Conservation (phyloP, 2,329 filamentous ascomycete species). For the Aspergillus alliaceus region DNA sequence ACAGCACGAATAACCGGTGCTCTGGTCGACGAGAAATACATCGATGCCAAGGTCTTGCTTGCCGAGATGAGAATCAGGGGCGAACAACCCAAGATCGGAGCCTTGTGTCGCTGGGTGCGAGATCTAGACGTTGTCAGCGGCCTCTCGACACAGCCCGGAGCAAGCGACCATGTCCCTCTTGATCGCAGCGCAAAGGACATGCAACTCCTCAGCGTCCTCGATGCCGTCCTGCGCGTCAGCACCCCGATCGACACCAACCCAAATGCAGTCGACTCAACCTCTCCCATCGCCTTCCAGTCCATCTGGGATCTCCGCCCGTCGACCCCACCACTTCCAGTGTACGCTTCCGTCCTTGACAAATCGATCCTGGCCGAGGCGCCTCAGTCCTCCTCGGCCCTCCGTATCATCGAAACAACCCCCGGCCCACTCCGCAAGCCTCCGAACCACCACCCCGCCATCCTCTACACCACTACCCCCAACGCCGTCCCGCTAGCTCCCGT, state of each 20-base stretch:
- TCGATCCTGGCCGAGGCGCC: constrained; percentile 49
- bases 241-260: constrained; percentile 56
- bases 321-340: constrained; percentile 47
- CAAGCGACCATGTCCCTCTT: constrained; percentile 26
- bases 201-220: constrained; percentile 61
- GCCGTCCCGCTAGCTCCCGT: constrained; percentile 53
- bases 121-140: constrained; percentile 70
- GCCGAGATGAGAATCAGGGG: constrained; percentile 69
- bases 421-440: constrained; percentile 64
- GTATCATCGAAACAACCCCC: constrained; percentile 62
- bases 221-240: constrained; percentile 63
- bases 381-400: constrained; percentile 40
- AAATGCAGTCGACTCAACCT: constrained; percentile 33
- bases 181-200: constrained; percentile 44
- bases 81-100: constrained; percentile 66
- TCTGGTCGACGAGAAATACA: constrained; percentile 64
- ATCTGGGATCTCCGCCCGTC: constrained; percentile 60
- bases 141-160: constrained; percentile 56
- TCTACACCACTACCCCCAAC: constrained; percentile 62
- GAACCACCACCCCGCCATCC: constrained; percentile 65
- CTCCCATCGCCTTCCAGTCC: constrained; percentile 58
- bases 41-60: constrained; percentile 64
- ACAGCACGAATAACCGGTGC: constrained; percentile 67
- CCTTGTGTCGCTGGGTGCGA: constrained; percentile 70
- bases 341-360: constrained; percentile 60